Evolutionary conservation across 140 eudicot species (phyloP).

Genomic region (Anethum foeniculum): DNA sequence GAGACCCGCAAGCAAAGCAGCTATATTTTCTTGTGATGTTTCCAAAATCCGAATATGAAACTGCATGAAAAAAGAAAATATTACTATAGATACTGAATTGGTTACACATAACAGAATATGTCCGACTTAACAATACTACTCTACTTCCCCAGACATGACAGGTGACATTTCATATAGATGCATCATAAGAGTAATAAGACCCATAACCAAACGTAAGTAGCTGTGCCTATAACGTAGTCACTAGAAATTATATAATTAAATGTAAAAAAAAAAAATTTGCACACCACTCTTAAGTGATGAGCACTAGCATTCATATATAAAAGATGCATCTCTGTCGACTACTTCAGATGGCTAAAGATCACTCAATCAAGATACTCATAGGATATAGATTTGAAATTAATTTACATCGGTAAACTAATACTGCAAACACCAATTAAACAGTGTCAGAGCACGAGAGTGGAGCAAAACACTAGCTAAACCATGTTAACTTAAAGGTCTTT

Average conservation of each 20-base stretch:
- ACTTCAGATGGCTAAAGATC: background rate
- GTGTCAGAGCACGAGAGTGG: background rate
- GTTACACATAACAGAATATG: background rate
- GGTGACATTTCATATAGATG: background rate
- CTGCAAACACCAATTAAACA: background rate
- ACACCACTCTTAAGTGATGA: background rate
- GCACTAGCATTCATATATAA: background rate
- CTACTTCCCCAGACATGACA: background rate
- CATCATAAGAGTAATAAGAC: background rate
- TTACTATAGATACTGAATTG: background rate
- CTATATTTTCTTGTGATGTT: constrained; percentile 65
- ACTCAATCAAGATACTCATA: background rate
- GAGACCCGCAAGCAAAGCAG: constrained; percentile 73
- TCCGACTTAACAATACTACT: background rate
- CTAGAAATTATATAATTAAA: background rate
- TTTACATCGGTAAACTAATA: background rate
- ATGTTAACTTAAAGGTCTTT: background rate
- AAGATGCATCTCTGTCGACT: background rate
- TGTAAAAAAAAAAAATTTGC: background rate
- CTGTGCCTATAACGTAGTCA: background rate
- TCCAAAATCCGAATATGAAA: constrained; percentile 76
- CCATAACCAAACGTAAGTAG: background rate
- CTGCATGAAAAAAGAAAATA: constrained; percentile 33
- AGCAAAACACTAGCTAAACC: background rate
- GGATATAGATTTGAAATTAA: background rate